Conservation (phyloP, 2,329 filamentous ascomycete genomes). For the Diaporthe citrichinensis region DNA sequence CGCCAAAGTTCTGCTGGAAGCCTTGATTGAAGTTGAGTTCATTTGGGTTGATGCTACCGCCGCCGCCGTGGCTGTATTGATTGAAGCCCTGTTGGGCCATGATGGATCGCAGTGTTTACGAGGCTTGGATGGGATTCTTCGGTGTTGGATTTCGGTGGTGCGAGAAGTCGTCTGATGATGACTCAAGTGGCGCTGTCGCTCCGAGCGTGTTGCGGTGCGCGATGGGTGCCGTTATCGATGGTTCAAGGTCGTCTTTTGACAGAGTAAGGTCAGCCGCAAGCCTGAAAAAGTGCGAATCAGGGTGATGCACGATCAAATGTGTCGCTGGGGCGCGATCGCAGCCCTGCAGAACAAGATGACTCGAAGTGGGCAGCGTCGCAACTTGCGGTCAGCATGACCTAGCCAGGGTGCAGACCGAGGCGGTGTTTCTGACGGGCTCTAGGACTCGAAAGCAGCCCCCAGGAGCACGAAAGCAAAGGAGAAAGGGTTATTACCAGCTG, state of each 20-base stretch:
- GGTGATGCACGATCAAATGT: neutral
- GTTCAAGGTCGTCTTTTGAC: neutral
- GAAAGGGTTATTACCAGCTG: neutral
- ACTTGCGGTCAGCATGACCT: conserved; percentile 41
- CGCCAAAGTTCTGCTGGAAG: conserved; percentile 73
- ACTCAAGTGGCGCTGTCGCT: conserved; percentile 32
- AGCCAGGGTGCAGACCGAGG: conserved; percentile 22
- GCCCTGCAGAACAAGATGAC: conserved; percentile 27
- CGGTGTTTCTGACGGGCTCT: conserved; percentile 6
- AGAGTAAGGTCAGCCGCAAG: conserved; percentile 2
- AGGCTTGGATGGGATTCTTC: neutral
- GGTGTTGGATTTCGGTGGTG: neutral
- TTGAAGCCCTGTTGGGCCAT: conserved; percentile 72
- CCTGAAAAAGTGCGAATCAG: neutral
- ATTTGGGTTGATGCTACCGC: conserved; percentile 82
- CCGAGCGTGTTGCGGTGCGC: conserved; percentile 2
- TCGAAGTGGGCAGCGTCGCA: conserved; percentile 25
- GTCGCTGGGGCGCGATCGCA: conserved; percentile 18
- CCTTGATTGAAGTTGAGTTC: conserved; percentile 78
- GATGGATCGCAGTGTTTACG: conserved; percentile 40
- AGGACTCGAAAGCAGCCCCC: conserved; percentile 3
- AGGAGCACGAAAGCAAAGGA: neutral
- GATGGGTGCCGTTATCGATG: neutral
- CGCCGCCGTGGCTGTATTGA: conserved; percentile 67
- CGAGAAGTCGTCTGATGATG: conserved; percentile 16